Conservation (phyloP, 1,139 yeast genomes). For the Candida sp. region DNA sequence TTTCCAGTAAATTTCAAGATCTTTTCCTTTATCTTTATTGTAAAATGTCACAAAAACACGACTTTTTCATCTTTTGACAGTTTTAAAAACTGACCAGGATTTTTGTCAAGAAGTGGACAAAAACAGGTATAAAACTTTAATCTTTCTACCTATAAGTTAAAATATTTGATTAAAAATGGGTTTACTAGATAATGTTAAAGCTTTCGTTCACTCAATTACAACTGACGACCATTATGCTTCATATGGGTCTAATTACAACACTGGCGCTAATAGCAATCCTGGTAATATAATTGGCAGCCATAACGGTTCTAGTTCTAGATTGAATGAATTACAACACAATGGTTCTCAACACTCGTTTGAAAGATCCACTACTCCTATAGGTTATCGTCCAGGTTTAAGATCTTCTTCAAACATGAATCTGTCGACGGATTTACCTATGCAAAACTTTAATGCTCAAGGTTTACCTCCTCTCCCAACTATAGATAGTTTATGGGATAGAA, state of each 20-base stretch:
- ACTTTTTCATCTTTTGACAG: not conserved
- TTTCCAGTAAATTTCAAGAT: too few relatives aligned
- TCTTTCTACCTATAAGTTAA: not conserved
- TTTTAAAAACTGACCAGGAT: not conserved
- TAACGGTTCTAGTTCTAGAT: conserved; percentile 24
- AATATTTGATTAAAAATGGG: conserved; percentile 26
- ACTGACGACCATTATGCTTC: conserved; percentile 67
- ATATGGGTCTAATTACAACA: conserved; percentile 31
- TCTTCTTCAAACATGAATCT: conserved; percentile 26
- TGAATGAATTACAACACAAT: conserved; percentile 30
- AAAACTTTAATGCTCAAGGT: conserved; percentile 44
- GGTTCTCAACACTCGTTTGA: conserved; percentile 27
- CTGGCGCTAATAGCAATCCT: conserved; percentile 27
- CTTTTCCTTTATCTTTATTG: too few relatives aligned
- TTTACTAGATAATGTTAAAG: conserved; percentile 39
- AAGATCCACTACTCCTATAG: conserved; percentile 20
- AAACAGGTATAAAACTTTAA: not conserved
- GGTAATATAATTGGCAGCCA: conserved; percentile 8
- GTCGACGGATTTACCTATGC: conserved; percentile 37
- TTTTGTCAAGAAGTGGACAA: not conserved
- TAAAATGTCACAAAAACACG: not conserved
- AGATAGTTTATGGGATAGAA: conserved; percentile 68
- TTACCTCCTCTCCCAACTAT: conserved; percentile 73
- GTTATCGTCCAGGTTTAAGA: conserved; percentile 40
- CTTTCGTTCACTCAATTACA: conserved; percentile 59